Evolutionary conservation across 2,329 filamentous ascomycete species (phyloP).

Genomic region (Thelonectria discophora): DNA sequence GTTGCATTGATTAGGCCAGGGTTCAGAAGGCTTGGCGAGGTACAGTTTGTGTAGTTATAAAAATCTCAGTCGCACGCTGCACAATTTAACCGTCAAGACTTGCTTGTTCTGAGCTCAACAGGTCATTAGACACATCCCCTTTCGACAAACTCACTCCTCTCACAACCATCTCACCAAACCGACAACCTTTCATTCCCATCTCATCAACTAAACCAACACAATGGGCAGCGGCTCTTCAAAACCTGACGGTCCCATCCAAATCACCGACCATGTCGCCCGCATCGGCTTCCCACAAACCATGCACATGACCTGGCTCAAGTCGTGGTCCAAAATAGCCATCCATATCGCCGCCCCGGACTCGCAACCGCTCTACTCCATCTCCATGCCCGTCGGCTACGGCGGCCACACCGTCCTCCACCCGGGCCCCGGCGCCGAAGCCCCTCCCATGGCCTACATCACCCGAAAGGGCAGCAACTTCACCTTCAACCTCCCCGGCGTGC

Average conservation of each 20-base stretch:
- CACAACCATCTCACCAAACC: too few relatives aligned
- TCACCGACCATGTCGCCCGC: conserved; percentile 23
- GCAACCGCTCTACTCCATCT: conserved; percentile 12
- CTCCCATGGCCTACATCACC: conserved; percentile 16
- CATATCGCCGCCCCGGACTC: conserved; percentile 18
- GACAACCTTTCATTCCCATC: too few relatives aligned
- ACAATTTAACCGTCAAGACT: too few relatives aligned
- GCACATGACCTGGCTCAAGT: conserved; percentile 28
- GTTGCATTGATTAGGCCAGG: too few relatives aligned
- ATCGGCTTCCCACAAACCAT: conserved; percentile 31
- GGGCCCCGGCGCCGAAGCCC: background rate
- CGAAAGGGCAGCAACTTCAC: conserved; percentile 8
- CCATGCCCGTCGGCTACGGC: conserved; percentile 26
- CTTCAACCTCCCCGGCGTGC: conserved; percentile 26
- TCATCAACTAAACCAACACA: background rate
- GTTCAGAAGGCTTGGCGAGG: too few relatives aligned
- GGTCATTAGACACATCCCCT: too few relatives aligned
- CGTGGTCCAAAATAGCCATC: conserved; percentile 20
- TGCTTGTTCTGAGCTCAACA: too few relatives aligned
- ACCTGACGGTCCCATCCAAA: conserved; percentile 2
- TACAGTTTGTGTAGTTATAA: too few relatives aligned
- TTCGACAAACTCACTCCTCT: too few relatives aligned
- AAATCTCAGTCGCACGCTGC: too few relatives aligned
- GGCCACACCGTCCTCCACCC: conserved; percentile 22
- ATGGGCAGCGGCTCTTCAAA: conserved; percentile 2